Evolutionary conservation across 352 stramenopile genomes (phyloP).

Genomic region (Phytophthora europaea): DNA sequence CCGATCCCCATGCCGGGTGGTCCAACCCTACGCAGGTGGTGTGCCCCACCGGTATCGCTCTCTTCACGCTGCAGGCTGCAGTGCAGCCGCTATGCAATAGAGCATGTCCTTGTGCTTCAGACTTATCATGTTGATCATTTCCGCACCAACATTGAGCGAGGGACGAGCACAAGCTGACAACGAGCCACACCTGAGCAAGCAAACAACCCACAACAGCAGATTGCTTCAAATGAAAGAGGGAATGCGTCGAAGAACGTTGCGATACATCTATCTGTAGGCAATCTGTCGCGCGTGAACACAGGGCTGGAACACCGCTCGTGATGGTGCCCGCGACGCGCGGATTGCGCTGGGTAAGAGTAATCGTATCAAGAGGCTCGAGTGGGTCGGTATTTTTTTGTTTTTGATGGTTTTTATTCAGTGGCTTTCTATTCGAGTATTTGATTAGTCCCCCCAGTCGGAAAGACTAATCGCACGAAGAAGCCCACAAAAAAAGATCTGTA

Average conservation of each 20-base stretch:
- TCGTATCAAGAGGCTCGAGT: not conserved
- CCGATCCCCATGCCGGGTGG: not conserved
- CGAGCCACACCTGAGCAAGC: not conserved
- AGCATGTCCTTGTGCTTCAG: not conserved
- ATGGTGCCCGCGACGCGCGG: not conserved
- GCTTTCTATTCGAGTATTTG: not conserved
- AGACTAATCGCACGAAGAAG: not conserved
- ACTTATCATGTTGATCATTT: not conserved
- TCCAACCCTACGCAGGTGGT: not conserved
- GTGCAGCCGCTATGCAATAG: not conserved
- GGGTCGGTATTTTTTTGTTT: not conserved
- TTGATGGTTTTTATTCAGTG: not conserved
- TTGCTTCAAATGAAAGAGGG: not conserved
- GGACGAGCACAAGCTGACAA: not conserved
- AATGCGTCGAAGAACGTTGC: not conserved
- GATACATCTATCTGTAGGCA: not conserved
- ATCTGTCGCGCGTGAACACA: slow-evolving; percentile 1
- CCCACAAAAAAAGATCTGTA: not conserved
- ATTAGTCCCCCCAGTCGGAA: not conserved
- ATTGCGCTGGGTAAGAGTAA: slow-evolving; percentile 1
- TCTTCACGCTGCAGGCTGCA: not conserved
- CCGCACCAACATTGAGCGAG: not conserved
- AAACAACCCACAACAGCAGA: not conserved
- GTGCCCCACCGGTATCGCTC: not conserved
- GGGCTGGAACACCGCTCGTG: not conserved